Base-by-base conservation (phyloP, 768 basidiomycete species). In the Podaxis mareebaensis region DNA sequence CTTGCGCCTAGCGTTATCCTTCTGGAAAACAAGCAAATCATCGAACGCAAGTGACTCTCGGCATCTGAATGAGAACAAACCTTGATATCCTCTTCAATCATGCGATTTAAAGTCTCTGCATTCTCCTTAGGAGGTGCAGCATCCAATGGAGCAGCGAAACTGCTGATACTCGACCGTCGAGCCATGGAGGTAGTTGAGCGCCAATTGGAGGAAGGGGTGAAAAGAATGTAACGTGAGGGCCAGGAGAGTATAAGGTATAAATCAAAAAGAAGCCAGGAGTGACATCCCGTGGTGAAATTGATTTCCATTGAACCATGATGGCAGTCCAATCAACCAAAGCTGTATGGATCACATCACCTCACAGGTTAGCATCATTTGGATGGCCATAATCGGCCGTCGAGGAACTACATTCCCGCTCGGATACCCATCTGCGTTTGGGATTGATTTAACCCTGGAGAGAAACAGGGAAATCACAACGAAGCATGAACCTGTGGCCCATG, bases 1-100 rank as follows among this genome's bases (percentile, higher is more conserved):
- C 75, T 72, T 66, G 7, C 63, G 65, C 59, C 42, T 40, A 15
- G 59, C 59, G 13, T 59, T 65, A 30, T 68, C 67, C 38, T 51
- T 66, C 67, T 68, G 42, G n/a, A 20, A 54, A 26, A 26, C n/a
- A 33, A 42, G 15, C 24, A 30, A 11, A 28, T 12, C 49, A 33
- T 56, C 22, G 36, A 22, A 20, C 13, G 28, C 11, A n/a, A 51
- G 17, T 42, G 33, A 52, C 40, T 24, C 2, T 13, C 38, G 28
- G 20, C 10, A 17, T 33, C 36, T 36, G 40, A 58, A 42, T 4
- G 15, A 33, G 28, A 46, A 36, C 59, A 22, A 17, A 68, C 67
- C 57, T 49, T 66, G 36, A 68, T 52, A 33, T 68, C 67, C 57
- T 68, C 67, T 22, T 68, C 67, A 36, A 68, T 68, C 3, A 57